phyloP scores from a whole-genome alignment of 257 asterid genomes.

The Plantago ovata region DNA sequence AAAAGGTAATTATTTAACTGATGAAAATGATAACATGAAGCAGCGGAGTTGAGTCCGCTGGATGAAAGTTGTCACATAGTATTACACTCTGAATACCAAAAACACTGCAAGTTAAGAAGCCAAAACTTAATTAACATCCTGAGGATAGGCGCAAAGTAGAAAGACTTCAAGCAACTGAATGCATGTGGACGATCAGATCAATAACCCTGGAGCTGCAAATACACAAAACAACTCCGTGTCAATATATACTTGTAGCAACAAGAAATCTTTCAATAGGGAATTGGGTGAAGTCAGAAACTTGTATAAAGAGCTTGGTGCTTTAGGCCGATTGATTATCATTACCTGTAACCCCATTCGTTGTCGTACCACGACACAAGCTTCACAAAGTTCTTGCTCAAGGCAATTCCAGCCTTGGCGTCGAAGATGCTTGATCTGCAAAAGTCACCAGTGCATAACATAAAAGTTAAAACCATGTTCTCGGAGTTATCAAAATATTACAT shows the following conservation, averaged over 20 bases:
- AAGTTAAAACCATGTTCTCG: too few species aligned
- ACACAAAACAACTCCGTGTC: neutral
- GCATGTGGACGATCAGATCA: conserved; percentile 56
- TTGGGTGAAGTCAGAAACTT: neutral
- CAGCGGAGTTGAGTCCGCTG: conserved; percentile 2
- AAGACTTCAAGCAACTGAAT: conserved; percentile 31
- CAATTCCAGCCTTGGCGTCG: conserved; percentile 87
- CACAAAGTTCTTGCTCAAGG: conserved; percentile 56
- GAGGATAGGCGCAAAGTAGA: too few species aligned
- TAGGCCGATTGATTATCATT: neutral
- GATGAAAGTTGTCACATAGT: neutral
- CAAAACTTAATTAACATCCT: too few species aligned
- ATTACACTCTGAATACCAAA: neutral
- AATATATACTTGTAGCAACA: neutral
- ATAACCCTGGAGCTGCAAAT: conserved; percentile 56
- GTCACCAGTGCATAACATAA: neutral
- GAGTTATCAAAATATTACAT: too few species aligned
- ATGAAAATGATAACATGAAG: neutral
- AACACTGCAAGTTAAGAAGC: neutral
- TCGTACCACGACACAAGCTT: conserved; percentile 75
- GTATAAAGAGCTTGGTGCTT: neutral
- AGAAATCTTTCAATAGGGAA: neutral
- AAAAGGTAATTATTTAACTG: neutral
- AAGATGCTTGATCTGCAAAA: conserved; percentile 63
- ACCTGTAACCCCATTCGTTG: conserved; percentile 80